These are phyloP conservation scores for Chaetomium sp. DNA, from an alignment of 2,329 filamentous ascomycete genomes.

Conservation along the genomic window DNA sequence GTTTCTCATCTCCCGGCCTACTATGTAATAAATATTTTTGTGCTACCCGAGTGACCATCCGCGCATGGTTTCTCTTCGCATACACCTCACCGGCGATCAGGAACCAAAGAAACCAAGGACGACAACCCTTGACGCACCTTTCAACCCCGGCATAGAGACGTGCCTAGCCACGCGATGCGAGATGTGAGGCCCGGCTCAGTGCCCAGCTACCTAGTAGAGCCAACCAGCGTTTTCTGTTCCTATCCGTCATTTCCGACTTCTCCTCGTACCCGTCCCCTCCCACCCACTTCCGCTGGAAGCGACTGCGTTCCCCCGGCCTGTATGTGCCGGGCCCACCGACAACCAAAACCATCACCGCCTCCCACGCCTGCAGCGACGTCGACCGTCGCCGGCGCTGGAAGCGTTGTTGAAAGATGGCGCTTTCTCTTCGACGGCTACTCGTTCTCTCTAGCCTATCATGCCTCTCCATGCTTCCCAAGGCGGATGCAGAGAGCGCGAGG, in stretches of 20 bases:
- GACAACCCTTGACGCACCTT: conserved; percentile 6
- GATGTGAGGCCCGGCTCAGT: conserved; percentile 23
- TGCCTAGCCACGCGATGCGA: conserved; percentile 23
- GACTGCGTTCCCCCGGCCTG: background rate
- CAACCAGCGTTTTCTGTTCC: conserved; percentile 17
- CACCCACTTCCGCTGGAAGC: conserved; percentile 10
- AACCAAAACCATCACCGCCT: conserved; percentile 5
- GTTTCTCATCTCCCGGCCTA: too few relatives aligned
- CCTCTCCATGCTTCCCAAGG: conserved; percentile 28
- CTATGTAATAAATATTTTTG: background rate
- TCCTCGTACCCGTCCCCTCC: background rate
- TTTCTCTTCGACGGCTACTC: conserved; percentile 29
- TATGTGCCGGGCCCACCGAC: background rate
- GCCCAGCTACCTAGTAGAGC: background rate
- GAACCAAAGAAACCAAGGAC: conserved; percentile 22
- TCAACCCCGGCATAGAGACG: conserved; percentile 16
- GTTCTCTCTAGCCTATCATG: conserved; percentile 29
- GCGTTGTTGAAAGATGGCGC: conserved; percentile 14
- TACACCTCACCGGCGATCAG: conserved; percentile 27
- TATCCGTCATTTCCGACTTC: conserved; percentile 12
- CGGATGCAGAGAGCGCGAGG: conserved; percentile 12
- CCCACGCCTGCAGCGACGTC: conserved; percentile 30
- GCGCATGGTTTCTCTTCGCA: conserved; percentile 20
- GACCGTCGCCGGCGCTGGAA: conserved; percentile 30
- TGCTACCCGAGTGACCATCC: background rate